phyloP scores from a whole-genome alignment of 805 yeast species.

The Saccharomycopsis lassenensis region DNA sequence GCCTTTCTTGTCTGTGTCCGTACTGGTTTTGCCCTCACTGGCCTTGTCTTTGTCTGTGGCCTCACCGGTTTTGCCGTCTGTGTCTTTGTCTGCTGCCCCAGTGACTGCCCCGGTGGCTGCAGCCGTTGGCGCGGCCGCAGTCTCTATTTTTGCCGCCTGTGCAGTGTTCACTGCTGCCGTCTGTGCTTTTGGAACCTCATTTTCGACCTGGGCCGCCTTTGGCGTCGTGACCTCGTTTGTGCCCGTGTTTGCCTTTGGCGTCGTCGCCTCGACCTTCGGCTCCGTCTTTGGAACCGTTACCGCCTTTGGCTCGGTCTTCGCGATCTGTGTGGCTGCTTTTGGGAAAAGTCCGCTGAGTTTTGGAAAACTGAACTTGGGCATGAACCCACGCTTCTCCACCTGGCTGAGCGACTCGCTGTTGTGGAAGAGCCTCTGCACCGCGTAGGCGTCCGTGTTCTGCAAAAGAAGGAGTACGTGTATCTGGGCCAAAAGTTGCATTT shows the following conservation, averaged over 20 bases:
- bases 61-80: slow-evolving; percentile 1
- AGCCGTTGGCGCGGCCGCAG: not conserved
- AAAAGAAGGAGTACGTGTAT: no score
- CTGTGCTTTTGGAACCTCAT: no score
- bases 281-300: not conserved
- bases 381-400: not conserved
- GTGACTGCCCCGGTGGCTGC: slow-evolving; percentile 5
- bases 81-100: slow-evolving; percentile 2
- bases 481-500: no score
- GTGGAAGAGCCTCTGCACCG: not conserved
- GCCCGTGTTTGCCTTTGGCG: not conserved
- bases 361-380: slow-evolving; percentile 1
- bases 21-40: not conserved
- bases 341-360: not conserved
- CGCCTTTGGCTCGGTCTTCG: not conserved
- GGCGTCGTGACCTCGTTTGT: not conserved
- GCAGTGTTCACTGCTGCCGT: no score
- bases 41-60: slow-evolving; percentile 1
- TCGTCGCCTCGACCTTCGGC: not conserved
- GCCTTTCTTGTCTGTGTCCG: slow-evolving; percentile 2
- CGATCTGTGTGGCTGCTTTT: not conserved
- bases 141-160: no score
- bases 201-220: no score
- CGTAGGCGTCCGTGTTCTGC: not conserved
- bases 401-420: not conserved